A percentile compares a stretch with the other conserved stretches of the same genome.
Conservation (phyloP, 2,329 filamentous ascomycete species). For the Verticillium isaacii region DNA sequence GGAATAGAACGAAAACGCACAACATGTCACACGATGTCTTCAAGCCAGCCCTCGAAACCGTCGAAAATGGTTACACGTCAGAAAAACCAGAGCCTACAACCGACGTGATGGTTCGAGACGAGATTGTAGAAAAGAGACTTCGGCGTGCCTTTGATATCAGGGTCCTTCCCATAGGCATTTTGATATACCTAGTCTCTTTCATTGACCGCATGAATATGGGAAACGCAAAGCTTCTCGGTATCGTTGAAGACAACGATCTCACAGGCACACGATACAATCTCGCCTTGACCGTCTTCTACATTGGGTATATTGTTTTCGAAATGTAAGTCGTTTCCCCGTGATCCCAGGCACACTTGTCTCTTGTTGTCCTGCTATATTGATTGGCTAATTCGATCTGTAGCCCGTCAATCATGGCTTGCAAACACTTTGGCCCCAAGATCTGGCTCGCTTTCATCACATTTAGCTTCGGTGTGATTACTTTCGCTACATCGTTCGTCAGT, state of each 20-base stretch:
- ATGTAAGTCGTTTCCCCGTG: conserved; percentile 25
- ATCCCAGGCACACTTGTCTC: no score
- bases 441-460: conserved; percentile 56
- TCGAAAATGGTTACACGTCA: no score
- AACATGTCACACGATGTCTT: no score
- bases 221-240: conserved; percentile 39
- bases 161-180: background rate
- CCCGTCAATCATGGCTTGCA: conserved; percentile 56
- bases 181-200: background rate
- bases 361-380: no score
- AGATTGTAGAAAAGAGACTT: background rate
- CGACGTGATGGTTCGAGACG: no score
- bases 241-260: conserved; percentile 36
- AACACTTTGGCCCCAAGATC: conserved; percentile 60
- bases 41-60: no score
- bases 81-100: no score
- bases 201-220: background rate
- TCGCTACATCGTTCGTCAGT: conserved; percentile 49
- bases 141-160: background rate
- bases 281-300: conserved; percentile 57
- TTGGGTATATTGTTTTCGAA: conserved; percentile 61
- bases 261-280: conserved; percentile 42
- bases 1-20: no score
- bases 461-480: conserved; percentile 50
- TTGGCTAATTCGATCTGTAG: no score